Evolutionary conservation across 2,329 filamentous ascomycete genomes (phyloP).

Genomic region (Teratosphaeria epicoccoides): DNA sequence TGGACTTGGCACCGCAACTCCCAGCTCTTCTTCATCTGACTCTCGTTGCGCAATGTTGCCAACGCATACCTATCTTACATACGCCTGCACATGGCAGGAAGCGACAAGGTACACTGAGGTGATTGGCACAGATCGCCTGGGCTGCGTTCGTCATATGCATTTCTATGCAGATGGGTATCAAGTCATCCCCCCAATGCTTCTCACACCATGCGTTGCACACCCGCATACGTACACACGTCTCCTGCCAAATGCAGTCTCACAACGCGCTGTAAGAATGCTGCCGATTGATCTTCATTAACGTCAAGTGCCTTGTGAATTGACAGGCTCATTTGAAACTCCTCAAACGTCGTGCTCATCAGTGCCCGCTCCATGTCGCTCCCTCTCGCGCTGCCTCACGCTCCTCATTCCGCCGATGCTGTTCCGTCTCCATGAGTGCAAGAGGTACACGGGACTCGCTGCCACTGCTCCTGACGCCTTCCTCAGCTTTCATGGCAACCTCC

Average conservation of each 20-base stretch:
- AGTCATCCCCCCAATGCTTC: neutral
- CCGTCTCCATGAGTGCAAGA: neutral
- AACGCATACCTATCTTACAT: too few relatives aligned
- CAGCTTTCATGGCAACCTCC: slow-evolving; percentile 19
- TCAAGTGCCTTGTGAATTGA: neutral
- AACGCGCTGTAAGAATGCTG: neutral
- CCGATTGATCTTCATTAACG: neutral
- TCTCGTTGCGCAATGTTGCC: too few relatives aligned
- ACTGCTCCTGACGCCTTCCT: neutral
- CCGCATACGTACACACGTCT: neutral
- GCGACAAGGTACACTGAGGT: neutral
- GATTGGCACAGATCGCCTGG: neutral
- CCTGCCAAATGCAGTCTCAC: neutral
- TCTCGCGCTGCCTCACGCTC: neutral
- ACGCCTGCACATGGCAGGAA: too few relatives aligned
- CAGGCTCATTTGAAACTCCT: neutral
- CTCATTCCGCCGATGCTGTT: neutral
- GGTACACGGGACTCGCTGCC: neutral
- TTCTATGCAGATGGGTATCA: neutral
- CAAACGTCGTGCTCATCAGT: neutral
- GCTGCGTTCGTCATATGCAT: neutral
- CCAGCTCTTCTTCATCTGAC: too few relatives aligned
- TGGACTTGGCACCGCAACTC: too few relatives aligned
- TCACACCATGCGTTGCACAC: neutral
- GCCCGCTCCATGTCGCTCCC: neutral